phyloP scores from a whole-genome alignment of 2,329 filamentous ascomycete species.

The Beauveria sp. region DNA sequence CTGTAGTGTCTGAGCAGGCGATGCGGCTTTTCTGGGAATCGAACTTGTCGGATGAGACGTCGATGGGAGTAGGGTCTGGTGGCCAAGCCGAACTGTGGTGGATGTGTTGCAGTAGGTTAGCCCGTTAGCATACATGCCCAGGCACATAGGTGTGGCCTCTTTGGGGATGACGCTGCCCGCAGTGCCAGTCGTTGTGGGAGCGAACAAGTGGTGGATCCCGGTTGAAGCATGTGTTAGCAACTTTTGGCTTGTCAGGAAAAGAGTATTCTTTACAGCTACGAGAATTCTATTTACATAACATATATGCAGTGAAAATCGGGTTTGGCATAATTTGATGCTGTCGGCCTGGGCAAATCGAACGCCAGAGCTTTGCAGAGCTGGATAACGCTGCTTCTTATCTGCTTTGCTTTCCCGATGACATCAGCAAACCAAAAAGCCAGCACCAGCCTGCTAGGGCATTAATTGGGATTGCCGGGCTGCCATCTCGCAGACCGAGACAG shows the following conservation, averaged over 20 bases:
- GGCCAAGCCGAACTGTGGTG: background rate
- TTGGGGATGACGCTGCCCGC: slow-evolving; percentile 7
- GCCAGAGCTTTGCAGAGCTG: too few relatives aligned
- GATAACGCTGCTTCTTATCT: too few relatives aligned
- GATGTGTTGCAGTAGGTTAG: background rate
- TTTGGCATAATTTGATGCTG: too few relatives aligned
- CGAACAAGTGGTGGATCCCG: background rate
- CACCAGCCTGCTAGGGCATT: background rate
- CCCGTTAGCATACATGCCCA: too few relatives aligned
- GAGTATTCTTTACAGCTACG: background rate
- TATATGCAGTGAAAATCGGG: too few relatives aligned
- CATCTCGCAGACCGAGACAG: background rate
- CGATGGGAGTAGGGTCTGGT: background rate
- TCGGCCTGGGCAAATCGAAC: too few relatives aligned
- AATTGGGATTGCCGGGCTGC: background rate
- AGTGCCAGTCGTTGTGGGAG: background rate
- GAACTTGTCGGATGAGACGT: background rate
- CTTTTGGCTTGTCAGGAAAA: background rate
- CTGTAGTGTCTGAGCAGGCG: background rate
- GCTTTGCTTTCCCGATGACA: background rate
- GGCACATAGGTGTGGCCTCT: slow-evolving; percentile 1
- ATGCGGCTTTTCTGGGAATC: background rate
- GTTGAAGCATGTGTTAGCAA: background rate
- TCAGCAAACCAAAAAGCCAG: background rate
- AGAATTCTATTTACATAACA: background rate